A percentile compares a stretch with the other conserved stretches of the same genome.
These are phyloP conservation scores for Mortierella sp. DNA, from an alignment of 371 early-diverging fungal genomes.

Conservation along the genomic window DNA sequence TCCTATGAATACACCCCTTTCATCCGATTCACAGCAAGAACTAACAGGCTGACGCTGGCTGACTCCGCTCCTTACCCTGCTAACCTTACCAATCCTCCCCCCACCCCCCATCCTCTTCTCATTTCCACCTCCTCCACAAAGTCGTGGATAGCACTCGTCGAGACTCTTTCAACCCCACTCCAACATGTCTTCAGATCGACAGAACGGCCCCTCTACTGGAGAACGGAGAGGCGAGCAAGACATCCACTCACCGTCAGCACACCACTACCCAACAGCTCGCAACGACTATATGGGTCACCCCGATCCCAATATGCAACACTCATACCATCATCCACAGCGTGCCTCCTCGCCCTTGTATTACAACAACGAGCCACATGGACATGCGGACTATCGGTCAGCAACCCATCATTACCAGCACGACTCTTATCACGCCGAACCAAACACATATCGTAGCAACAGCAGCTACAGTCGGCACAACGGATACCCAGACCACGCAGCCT, in stretches of 20 bases:
- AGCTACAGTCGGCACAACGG: background rate
- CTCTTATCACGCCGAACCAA: constrained; percentile 1
- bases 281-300: constrained; percentile 12
- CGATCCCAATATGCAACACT: constrained; percentile 12
- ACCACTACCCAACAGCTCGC: constrained; percentile 1
- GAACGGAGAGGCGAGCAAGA: constrained; percentile 44
- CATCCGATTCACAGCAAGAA: no score
- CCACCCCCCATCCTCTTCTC: background rate
- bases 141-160: constrained; percentile 17
- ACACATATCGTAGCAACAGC: constrained; percentile 5
- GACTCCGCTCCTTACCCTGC: background rate
- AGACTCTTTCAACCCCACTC: constrained; percentile 25
- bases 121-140: background rate
- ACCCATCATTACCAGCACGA: constrained; percentile 10
- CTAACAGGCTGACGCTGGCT: no score
- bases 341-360: constrained; percentile 4
- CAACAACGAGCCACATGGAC: background rate
- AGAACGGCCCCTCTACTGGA: constrained; percentile 5
- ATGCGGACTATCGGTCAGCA: constrained; percentile 5
- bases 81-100: background rate
- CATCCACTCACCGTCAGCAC: constrained; percentile 4
- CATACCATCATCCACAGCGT: background rate
- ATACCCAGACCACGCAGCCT: constrained; percentile 1
- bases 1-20: no score
- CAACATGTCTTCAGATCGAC: constrained; percentile 18